These are phyloP conservation scores for Quercus engelmannii DNA, from an alignment of 306 rosid genomes.

Conservation along the genomic window DNA sequence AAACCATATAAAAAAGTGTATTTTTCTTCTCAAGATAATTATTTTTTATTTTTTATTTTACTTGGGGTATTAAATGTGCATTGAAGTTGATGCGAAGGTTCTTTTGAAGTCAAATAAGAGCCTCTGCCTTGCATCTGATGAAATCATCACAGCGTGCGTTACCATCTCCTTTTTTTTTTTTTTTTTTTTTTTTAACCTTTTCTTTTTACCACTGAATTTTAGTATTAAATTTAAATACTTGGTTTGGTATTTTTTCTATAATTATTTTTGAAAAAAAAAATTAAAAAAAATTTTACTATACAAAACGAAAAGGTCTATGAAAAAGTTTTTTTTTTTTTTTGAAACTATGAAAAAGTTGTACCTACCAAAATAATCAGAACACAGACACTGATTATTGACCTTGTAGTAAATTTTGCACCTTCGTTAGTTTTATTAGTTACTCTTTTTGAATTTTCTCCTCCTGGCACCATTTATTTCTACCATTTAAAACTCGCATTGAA, in stretches of 20 bases:
- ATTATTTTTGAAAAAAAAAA: no score
- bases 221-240: neutral
- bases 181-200: neutral
- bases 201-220: no score
- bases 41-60: neutral
- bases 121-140: constrained; percentile 18
- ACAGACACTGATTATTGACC: neutral
- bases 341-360: no score
- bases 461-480: constrained; percentile 28
- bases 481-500: constrained; percentile 1
- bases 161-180: neutral
- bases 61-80: constrained; percentile 25
- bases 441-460: constrained; percentile 23
- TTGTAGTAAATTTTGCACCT: neutral
- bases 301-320: no score
- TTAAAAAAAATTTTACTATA: no score
- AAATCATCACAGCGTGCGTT: constrained; percentile 4
- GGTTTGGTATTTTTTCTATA: neutral
- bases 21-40: constrained; percentile 13
- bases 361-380: no score
- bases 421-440: neutral
- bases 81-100: constrained; percentile 50
- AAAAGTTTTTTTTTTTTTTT: no score
- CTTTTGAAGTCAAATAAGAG: constrained; percentile 42
- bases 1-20: constrained; percentile 1